phyloP scores from a whole-genome alignment of 805 yeast species.

The Ogataea chonburiensis region DNA sequence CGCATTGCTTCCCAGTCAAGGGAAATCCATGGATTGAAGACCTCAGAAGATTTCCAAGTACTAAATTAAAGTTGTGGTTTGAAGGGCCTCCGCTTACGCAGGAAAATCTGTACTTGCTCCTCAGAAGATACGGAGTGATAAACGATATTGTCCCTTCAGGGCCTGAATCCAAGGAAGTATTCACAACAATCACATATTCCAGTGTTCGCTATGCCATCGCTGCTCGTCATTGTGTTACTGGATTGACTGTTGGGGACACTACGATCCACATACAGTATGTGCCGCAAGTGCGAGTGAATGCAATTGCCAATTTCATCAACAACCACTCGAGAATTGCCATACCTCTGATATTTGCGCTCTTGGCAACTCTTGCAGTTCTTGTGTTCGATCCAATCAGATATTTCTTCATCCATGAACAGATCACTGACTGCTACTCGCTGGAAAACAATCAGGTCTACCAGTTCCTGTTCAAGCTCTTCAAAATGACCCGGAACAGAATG shows the following conservation, averaged over 20 bases:
- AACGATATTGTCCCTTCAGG: conserved; percentile 65
- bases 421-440: conserved; percentile 58
- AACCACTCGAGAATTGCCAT: conserved; percentile 81
- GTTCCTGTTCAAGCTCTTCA: conserved; percentile 35
- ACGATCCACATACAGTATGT: conserved; percentile 73
- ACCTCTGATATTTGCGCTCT: conserved; percentile 73
- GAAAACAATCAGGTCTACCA: conserved; percentile 40
- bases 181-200: conserved; percentile 56
- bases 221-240: conserved; percentile 90
- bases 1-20: conserved; percentile 68
- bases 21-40: conserved; percentile 98
- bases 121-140: conserved; percentile 86
- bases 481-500: conserved; percentile 29
- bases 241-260: conserved; percentile 61
- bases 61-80: conserved; percentile 60
- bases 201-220: conserved; percentile 67
- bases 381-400: conserved; percentile 93
- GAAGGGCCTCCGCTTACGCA: conserved; percentile 77
- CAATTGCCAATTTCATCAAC: conserved; percentile 55
- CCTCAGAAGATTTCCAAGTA: conserved; percentile 71
- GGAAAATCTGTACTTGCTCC: conserved; percentile 72
- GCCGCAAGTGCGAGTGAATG: conserved; percentile 51
- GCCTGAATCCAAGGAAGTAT: conserved; percentile 41
- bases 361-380: conserved; percentile 79
- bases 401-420: conserved; percentile 70